Percentiles rank a stretch among this genome's conserved stretches.
These are phyloP conservation scores for Arthrobotrys sinensis DNA, from an alignment of 2,329 filamentous ascomycete species.

Conservation along the genomic window DNA sequence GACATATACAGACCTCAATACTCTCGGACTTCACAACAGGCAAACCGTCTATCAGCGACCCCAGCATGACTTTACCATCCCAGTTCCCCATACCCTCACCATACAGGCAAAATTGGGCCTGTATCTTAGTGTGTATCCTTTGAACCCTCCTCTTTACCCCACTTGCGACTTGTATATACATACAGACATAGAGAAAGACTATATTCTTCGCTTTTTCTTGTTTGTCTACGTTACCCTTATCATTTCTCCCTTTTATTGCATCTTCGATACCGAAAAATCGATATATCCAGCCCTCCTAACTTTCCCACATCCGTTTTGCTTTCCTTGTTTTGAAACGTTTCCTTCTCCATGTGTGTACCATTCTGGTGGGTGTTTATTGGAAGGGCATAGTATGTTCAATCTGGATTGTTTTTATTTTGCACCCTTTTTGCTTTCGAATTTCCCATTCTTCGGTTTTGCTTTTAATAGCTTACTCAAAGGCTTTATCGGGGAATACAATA, in stretches of 20 bases:
- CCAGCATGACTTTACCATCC: background rate
- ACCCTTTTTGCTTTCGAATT: constrained; percentile 1
- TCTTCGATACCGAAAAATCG: constrained; percentile 18
- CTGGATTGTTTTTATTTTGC: constrained; percentile 5
- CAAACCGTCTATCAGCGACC: background rate
- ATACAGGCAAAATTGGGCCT: constrained; percentile 30
- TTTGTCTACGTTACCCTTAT: constrained; percentile 22
- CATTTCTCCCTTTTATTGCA: constrained; percentile 1
- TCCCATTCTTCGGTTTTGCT: constrained; percentile 15
- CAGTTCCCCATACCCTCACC: background rate
- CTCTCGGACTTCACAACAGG: background rate
- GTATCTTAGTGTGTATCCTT: constrained; percentile 34
- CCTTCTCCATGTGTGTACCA: constrained; percentile 16
- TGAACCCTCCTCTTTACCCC: constrained; percentile 6
- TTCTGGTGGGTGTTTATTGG: constrained; percentile 44
- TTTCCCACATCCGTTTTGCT: background rate
- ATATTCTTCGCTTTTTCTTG: constrained; percentile 17
- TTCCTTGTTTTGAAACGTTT: background rate
- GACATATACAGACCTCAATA: background rate
- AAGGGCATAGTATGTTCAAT: constrained; percentile 36
- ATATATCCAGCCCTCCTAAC: constrained; percentile 1
- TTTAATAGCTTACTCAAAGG: constrained; percentile 18
- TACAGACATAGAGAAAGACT: constrained; percentile 36
- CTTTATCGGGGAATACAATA: constrained; percentile 34
- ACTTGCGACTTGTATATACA: constrained; percentile 36